Percentiles rank a stretch among this genome's conserved stretches.
Evolutionary conservation across 768 basidiomycete species (phyloP).

Genomic region (Gymnopilus dilepis): DNA sequence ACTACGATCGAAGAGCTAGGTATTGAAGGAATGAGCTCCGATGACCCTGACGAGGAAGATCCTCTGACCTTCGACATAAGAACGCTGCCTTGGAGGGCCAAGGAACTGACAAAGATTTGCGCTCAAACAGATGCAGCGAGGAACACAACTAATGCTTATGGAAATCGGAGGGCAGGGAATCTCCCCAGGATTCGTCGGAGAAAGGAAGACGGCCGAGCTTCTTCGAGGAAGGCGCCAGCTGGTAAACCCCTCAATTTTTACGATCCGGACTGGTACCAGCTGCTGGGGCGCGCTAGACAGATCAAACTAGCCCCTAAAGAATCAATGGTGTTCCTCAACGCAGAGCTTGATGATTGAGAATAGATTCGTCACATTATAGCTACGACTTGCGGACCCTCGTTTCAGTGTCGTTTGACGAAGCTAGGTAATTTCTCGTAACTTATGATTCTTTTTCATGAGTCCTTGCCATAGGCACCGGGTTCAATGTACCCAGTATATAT

Average conservation of each 20-base stretch:
- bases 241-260: background rate
- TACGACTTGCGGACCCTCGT: too few relatives aligned
- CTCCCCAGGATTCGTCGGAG: background rate
- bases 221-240: background rate
- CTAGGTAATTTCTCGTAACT: too few relatives aligned
- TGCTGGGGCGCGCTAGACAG: background rate
- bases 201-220: background rate
- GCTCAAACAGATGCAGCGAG: background rate
- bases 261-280: background rate
- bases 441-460: too few relatives aligned
- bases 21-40: background rate
- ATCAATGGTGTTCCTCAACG: background rate
- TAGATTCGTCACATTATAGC: too few relatives aligned
- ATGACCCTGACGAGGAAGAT: background rate
- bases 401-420: too few relatives aligned
- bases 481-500: too few relatives aligned
- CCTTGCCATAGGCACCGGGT: too few relatives aligned
- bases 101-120: background rate
- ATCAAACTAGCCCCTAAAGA: background rate
- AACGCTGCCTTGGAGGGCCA: background rate
- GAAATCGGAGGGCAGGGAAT: background rate
- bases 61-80: background rate
- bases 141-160: background rate
- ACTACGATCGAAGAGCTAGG: background rate
- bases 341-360: background rate